Evolutionary conservation across 2,329 filamentous ascomycete genomes (phyloP), one percentile per base, ranked within the genome.

Genomic region (Penicillium sclerotigenum): DNA sequence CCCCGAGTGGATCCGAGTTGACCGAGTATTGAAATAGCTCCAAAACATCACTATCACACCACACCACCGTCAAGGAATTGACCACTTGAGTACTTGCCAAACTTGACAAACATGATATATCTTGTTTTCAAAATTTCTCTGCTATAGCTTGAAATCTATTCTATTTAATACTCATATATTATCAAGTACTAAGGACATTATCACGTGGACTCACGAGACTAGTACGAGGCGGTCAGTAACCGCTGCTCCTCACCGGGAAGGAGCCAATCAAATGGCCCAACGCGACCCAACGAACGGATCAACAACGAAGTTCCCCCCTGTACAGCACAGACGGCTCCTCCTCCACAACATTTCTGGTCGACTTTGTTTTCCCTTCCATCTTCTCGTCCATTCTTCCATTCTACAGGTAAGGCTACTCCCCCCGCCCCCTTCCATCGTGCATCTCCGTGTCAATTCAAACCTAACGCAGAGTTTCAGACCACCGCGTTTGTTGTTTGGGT

Each of bases 321-420:
- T 62, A 64, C 67, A 71, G 68, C 69, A 69, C 68, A 76, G 75
- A 76, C 77, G 75, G 20, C 77, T 74, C 75, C 57, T 63, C 63
- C 63, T 65, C 76, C 75, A 77, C 77, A 76, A 77, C 76, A 76
- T 77, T 76, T 75, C 75, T 73, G 73, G 71, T 71, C 71, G 69
- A 64, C 52, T 54, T 62, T 57, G 54, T 59, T 56, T 52, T 63
- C 58, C 54, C 47, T 59, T 65, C 54, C 57, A 45, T 54, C 38
- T 53, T 58, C 59, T 61, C 52, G 54, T 63, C 60, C 65, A 67
- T 67, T 63, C 57, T 57, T 63, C 59, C 61, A 61, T 70, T 66
- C 57, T 52, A 58, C 53, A 56, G 58, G 57, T 61, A 36, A 40
- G 36, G 24, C 53, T 11, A 11, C 42, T 51, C 46, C 42, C 58